A percentile compares a stretch with the other conserved stretches of the same genome.
These are phyloP conservation scores for Umbelopsis ramanniana DNA, from an alignment of 192 early-diverging fungal genomes.

Conservation along the genomic window DNA sequence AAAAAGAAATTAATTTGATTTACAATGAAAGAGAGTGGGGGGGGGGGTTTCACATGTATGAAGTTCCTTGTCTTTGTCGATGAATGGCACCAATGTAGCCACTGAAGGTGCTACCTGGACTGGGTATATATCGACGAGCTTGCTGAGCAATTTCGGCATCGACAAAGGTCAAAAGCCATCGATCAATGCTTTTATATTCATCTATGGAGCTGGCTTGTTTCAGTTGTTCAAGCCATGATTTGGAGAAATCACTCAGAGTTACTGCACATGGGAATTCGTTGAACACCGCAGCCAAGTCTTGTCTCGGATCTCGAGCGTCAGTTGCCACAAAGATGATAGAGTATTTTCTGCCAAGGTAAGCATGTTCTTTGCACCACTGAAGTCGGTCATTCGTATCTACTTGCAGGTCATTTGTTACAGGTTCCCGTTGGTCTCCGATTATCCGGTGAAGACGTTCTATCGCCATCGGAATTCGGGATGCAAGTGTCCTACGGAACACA, in stretches of 20 bases:
- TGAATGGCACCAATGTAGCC: constrained; percentile 27
- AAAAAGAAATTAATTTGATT: neutral
- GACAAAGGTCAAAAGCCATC: constrained; percentile 33
- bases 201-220: constrained; percentile 14
- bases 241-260: constrained; percentile 40
- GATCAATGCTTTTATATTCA: constrained; percentile 22
- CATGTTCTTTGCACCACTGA: neutral
- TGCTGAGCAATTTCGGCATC: constrained; percentile 32
- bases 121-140: constrained; percentile 26
- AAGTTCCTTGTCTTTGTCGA: neutral
- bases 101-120: constrained; percentile 34
- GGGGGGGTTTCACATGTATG: neutral
- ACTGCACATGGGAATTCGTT: constrained; percentile 46
- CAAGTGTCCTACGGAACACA: neutral
- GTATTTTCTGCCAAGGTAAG: neutral
- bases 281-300: constrained; percentile 29
- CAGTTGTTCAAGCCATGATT: constrained; percentile 5
- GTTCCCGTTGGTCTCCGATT: constrained; percentile 13
- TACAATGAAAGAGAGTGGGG: neutral
- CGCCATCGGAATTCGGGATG: constrained; percentile 10
- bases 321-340: constrained; percentile 52
- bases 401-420: neutral
- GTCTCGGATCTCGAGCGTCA: constrained; percentile 44
- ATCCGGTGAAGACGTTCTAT: constrained; percentile 17
- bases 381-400: neutral